These are phyloP conservation scores for Phytomonas sp. DNA, from an alignment of 208 protist genomes.

Conservation along the genomic window DNA sequence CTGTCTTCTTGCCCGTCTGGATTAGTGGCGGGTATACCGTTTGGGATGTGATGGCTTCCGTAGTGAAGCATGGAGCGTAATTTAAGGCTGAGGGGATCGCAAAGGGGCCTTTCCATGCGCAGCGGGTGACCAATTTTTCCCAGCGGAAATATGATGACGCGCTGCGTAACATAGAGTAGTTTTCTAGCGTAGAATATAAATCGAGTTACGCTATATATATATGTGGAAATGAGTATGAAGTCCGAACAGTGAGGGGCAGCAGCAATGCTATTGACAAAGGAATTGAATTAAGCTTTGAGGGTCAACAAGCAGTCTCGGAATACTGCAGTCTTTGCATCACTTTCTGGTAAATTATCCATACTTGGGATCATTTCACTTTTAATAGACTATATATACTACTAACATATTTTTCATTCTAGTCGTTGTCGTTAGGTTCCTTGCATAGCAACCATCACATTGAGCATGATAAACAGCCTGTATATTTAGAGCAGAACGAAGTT, in stretches of 20 bases:
- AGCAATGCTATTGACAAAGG: not conserved
- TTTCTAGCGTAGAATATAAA: not conserved
- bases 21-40: not conserved
- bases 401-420: not conserved
- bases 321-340: not conserved
- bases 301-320: not conserved
- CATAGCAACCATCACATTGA: not conserved
- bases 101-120: not conserved
- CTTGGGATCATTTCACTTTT: not conserved
- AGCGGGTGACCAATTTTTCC: not conserved
- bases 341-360: not conserved
- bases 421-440: not conserved
- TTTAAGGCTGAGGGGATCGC: not conserved
- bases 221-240: not conserved
- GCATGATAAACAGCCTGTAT: not conserved
- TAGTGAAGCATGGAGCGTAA: not conserved
- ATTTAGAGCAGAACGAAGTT: not conserved
- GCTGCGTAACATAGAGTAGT: not conserved
- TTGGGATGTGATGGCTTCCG: not conserved
- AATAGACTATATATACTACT: not conserved
- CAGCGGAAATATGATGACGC: not conserved
- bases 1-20: not conserved
- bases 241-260: not conserved
- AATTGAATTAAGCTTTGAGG: not conserved
- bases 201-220: not conserved